These are phyloP conservation scores for Oryza rufipogon DNA, from an alignment of 176 grass and related monocot genomes.

Conservation along the genomic window DNA sequence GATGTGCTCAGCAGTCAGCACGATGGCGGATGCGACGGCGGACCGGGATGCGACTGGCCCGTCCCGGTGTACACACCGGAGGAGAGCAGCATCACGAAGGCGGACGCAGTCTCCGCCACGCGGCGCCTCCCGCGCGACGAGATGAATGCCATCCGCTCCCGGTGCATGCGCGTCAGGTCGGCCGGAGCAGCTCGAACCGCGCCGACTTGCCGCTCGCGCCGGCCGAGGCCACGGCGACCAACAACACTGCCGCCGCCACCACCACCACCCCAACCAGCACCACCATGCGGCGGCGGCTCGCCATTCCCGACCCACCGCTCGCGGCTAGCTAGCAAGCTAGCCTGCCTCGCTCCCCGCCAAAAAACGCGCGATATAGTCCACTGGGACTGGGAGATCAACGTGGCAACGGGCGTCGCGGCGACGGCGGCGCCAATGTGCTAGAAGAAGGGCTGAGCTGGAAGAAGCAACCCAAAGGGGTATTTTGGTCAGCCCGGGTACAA, in stretches of 20 bases:
- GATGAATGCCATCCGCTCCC: slow-evolving; percentile 40
- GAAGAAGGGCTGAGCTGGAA: no score
- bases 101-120: slow-evolving; percentile 29
- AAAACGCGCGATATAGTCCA: not conserved
- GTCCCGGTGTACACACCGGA: slow-evolving; percentile 73
- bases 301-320: slow-evolving; percentile 37
- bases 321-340: not conserved
- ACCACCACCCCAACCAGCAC: not conserved
- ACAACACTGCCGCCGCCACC: no score
- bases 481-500: no score
- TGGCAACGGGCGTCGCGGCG: not conserved
- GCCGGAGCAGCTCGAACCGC: no score
- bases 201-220: no score
- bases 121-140: slow-evolving; percentile 28
- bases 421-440: slow-evolving; percentile 18
- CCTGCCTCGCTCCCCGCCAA: not conserved
- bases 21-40: no score
- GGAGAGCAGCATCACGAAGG: slow-evolving; percentile 64
- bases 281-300: slow-evolving; percentile 1
- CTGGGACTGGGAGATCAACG: no score
- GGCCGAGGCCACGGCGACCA: no score
- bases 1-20: no score
- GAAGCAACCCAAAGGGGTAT: no score
- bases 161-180: slow-evolving; percentile 32
- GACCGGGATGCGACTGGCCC: slow-evolving; percentile 46